Base-by-base conservation (phyloP, 129 eudicot species). In the Saussurea involucrata region DNA sequence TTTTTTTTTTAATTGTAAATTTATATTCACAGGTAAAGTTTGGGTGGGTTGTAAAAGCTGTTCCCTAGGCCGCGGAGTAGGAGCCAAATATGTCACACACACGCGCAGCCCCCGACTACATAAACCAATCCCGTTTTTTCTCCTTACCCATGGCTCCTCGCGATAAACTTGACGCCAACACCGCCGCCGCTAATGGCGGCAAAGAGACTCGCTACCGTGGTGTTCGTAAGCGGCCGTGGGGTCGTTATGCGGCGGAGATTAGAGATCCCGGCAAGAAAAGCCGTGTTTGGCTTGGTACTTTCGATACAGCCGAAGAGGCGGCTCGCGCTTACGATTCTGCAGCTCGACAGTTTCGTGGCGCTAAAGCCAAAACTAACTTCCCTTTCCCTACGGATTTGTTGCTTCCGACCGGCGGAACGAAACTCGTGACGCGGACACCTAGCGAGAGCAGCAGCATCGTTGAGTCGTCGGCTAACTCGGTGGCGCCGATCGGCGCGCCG, bases 271-370 rank as follows among this genome's bases (percentile, higher is more conserved):
- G 68, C 11, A 83, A 83, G 33, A 78, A 78, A 49, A 73, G 29
- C 36, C 79, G 83, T 5, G 80, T 78, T 24, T 83, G 86, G 86
- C 63, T 83, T 0, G 86, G 86, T 29, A 83, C 86, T 8, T 83
- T 83, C 15, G 90, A 86, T 57, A 75, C 87, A 0, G 84, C 87
- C 6, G 87, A 83, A 18, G 81, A 77, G 63, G 86, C 88, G 17
- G 86, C 86, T 25, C 88, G 81, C 3, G 84, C 83, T 1, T 85
- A 85, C 37, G 88, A 85, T 37, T n/a, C 88, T 1, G 92, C 92
- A 31, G 92, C 92, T 2, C 84, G 87, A 0, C 83, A 80, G 64
- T 83, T 85, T 55, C 89, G 87, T 20, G 92, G 92, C 13, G 67
- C 31, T 25, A 87, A 84, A 64, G 91, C 91, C 3, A 87, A 82